phyloP scores from a whole-genome alignment of 306 rosid genomes.

The Gillenia trifoliata region DNA sequence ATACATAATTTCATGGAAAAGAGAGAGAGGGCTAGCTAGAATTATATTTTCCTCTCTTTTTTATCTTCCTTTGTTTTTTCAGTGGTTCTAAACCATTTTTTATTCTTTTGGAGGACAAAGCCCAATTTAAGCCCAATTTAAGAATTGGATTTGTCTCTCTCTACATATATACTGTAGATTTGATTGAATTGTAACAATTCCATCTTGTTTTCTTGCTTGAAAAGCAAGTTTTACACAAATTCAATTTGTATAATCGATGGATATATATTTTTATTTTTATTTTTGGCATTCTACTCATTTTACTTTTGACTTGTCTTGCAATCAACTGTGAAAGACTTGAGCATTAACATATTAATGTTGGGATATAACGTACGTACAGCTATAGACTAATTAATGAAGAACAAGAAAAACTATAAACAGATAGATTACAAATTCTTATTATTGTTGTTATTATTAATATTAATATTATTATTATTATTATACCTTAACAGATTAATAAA shows the following conservation, averaged over 20 bases:
- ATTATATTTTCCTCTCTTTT: neutral
- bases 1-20: constrained; percentile 39
- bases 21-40: neutral
- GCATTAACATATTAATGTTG: constrained; percentile 18
- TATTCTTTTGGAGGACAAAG: constrained; percentile 27
- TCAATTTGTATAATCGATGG: neutral
- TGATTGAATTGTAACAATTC: constrained; percentile 13
- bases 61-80: constrained; percentile 19
- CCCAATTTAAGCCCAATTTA: constrained; percentile 13
- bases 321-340: neutral
- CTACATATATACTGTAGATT: constrained; percentile 1
- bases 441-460: too few species aligned
- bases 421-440: neutral
- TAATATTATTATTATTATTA: too few species aligned
- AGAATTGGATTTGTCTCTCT: constrained; percentile 4
- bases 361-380: neutral
- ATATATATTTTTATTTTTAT: neutral
- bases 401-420: neutral
- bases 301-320: neutral
- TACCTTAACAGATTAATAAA: too few species aligned
- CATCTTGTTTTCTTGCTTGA: constrained; percentile 68
- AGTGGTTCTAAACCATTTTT: constrained; percentile 44
- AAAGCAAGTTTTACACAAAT: constrained; percentile 48
- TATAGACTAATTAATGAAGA: neutral
- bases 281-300: neutral